Percentiles rank a stretch among this genome's conserved stretches.
Conservation (phyloP, 192 early-diverging fungal species). For the Rhizophagus sp. region DNA sequence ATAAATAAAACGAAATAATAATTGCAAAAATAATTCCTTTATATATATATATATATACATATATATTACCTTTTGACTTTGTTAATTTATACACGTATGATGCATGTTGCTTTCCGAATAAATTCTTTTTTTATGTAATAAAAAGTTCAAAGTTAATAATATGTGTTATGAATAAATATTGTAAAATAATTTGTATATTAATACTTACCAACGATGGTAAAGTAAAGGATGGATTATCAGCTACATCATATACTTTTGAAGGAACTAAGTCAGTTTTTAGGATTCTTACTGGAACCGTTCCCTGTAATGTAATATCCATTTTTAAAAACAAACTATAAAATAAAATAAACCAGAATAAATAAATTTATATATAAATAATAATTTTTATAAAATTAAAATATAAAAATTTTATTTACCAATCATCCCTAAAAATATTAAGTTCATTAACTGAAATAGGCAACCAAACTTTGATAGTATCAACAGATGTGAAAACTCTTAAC, state of each 20-base stretch:
- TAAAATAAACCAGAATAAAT: too few relatives aligned
- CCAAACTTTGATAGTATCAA: constrained; percentile 51
- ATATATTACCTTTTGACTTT: constrained; percentile 43
- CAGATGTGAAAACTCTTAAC: constrained; percentile 42
- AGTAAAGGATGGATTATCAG: constrained; percentile 29
- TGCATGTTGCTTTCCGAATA: constrained; percentile 56
- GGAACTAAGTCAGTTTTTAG: constrained; percentile 46
- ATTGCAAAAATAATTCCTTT: not conserved
- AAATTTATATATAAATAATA: not conserved
- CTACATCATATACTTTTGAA: constrained; percentile 45
- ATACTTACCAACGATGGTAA: constrained; percentile 31
- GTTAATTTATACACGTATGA: constrained; percentile 59
- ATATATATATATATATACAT: too few relatives aligned
- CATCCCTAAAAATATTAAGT: constrained; percentile 53
- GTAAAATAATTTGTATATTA: not conserved
- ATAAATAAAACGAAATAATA: not conserved
- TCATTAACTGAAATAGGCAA: constrained; percentile 55
- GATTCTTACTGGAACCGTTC: constrained; percentile 51
- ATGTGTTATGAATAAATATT: not conserved
- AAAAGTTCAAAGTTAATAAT: not conserved
- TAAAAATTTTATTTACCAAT: constrained; percentile 47
- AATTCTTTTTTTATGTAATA: constrained; percentile 36
- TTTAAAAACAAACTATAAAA: constrained; percentile 24
- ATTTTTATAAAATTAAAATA: not conserved
- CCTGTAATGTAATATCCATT: constrained; percentile 31